These are phyloP conservation scores for Camelina laxa DNA, from an alignment of 345 rosid genomes.

Conservation along the genomic window DNA sequence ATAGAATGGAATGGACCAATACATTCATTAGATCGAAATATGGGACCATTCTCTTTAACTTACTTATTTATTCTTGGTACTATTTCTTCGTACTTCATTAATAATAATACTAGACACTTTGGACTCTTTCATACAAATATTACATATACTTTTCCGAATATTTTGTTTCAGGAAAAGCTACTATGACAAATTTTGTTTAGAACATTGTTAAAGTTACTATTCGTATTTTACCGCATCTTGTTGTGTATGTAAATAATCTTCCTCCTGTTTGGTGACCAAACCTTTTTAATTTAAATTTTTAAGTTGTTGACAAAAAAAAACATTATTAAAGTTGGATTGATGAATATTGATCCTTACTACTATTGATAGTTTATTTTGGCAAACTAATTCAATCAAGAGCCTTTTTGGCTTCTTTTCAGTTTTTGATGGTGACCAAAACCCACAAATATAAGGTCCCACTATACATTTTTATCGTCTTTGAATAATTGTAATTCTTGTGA, in stretches of 20 bases:
- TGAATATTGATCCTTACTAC: background rate
- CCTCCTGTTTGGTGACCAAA: too few relatives aligned
- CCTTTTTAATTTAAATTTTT: too few relatives aligned
- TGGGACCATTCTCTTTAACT: slow-evolving; percentile 39
- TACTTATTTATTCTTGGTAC: slow-evolving; percentile 41
- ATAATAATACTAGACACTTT: slow-evolving; percentile 22
- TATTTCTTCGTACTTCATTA: slow-evolving; percentile 37
- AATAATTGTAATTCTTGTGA: slow-evolving; percentile 8
- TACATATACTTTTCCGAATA: too few relatives aligned
- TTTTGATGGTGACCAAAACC: slow-evolving; percentile 33
- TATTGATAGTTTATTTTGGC: slow-evolving; percentile 27
- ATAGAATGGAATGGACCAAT: slow-evolving; percentile 21
- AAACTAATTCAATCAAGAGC: slow-evolving; percentile 10
- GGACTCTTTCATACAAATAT: background rate
- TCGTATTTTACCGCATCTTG: too few relatives aligned
- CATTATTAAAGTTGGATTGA: background rate
- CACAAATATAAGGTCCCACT: slow-evolving; percentile 28
- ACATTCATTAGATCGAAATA: slow-evolving; percentile 18
- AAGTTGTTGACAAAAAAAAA: too few relatives aligned
- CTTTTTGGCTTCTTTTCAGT: slow-evolving; percentile 29
- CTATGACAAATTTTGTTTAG: too few relatives aligned
- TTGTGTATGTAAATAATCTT: too few relatives aligned
- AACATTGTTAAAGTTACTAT: too few relatives aligned
- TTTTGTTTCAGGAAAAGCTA: too few relatives aligned
- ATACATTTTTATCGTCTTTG: background rate